Evolutionary conservation across 345 rosid species (phyloP).

Genomic region (Citrus hindsii): DNA sequence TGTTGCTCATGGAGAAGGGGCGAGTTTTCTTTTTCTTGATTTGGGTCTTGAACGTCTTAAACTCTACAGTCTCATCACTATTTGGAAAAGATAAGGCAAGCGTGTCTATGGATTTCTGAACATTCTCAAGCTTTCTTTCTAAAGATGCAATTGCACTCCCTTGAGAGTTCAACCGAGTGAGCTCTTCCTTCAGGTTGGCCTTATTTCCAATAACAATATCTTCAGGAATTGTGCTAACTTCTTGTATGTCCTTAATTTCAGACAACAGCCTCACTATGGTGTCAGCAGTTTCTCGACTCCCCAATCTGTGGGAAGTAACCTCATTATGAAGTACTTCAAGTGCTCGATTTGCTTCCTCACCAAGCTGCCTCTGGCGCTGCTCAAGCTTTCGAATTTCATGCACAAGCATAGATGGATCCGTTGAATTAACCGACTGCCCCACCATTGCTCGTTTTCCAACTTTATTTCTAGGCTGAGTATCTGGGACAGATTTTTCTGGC

Average conservation of each 20-base stretch:
- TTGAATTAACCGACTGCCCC: slow-evolving; percentile 66
- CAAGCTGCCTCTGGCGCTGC: slow-evolving; percentile 77
- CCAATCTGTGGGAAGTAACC: slow-evolving; percentile 70
- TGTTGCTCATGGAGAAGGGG: slow-evolving; percentile 69
- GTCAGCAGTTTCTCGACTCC: slow-evolving; percentile 79
- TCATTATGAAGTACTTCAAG: slow-evolving; percentile 93
- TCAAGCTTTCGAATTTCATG: slow-evolving; percentile 85
- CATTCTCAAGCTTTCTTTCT: slow-evolving; percentile 87
- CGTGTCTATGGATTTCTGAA: slow-evolving; percentile 81
- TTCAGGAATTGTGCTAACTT: slow-evolving; percentile 44
- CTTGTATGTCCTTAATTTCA: slow-evolving; percentile 84
- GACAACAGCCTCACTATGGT: slow-evolving; percentile 74
- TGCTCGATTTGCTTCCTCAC: slow-evolving; percentile 89
- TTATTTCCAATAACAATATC: slow-evolving; percentile 48
- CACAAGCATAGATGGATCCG: slow-evolving; percentile 71
- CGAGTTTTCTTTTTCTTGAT: slow-evolving; percentile 67
- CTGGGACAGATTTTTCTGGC: slow-evolving; percentile 34
- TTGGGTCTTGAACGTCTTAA: slow-evolving; percentile 45
- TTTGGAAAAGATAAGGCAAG: slow-evolving; percentile 59
- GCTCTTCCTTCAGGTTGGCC: slow-evolving; percentile 75
- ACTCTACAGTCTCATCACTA: slow-evolving; percentile 45
- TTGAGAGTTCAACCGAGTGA: slow-evolving; percentile 69
- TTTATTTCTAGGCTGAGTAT: slow-evolving; percentile 35
- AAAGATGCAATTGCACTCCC: slow-evolving; percentile 60
- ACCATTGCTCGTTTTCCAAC: slow-evolving; percentile 42